phyloP scores from a whole-genome alignment of 2,329 filamentous ascomycete species.

The Zymoseptoria tritici region DNA sequence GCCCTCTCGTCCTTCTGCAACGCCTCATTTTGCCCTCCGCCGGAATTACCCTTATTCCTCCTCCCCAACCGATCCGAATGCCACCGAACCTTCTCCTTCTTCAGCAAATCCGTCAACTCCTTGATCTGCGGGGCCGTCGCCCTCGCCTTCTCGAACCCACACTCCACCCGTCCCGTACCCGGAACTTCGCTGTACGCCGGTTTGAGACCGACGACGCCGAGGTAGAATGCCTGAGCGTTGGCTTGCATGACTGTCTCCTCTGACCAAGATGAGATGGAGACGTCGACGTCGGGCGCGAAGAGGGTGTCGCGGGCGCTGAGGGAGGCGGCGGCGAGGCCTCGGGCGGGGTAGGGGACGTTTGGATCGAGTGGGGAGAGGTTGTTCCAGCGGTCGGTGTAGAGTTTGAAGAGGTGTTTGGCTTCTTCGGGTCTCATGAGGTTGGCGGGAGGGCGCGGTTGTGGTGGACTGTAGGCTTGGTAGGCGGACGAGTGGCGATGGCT shows the following conservation, averaged over 20 bases:
- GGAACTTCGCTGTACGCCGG: constrained; percentile 20
- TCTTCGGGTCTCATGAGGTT: constrained; percentile 22
- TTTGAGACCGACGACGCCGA: constrained; percentile 20
- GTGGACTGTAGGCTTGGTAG: constrained; percentile 8
- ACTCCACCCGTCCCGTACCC: constrained; percentile 16
- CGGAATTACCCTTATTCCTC: constrained; percentile 18
- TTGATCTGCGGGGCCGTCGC: constrained; percentile 19
- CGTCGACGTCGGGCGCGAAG: constrained; percentile 19
- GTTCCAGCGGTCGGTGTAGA: constrained; percentile 26
- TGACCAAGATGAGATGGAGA: constrained; percentile 23
- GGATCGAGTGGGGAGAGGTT: constrained; percentile 18
- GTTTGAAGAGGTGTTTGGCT: constrained; percentile 20
- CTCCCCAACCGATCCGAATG: constrained; percentile 27
- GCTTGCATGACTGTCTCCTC: constrained; percentile 27
- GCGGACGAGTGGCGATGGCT: constrained; percentile 1
- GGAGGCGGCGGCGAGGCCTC: constrained; percentile 21
- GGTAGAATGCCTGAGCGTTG: constrained; percentile 28
- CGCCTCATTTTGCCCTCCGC: constrained; percentile 14
- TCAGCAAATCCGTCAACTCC: constrained; percentile 22
- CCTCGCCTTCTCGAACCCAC: constrained; percentile 18
- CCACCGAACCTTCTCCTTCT: constrained; percentile 29
- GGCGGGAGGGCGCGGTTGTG: constrained; percentile 15
- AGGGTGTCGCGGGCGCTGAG: constrained; percentile 21
- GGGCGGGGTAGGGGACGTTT: constrained; percentile 25
- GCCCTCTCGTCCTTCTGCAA: constrained; percentile 26